Evolutionary conservation across 2,329 filamentous ascomycete genomes (phyloP), one percentile per base, ranked within the genome.

Genomic region (Cladosporium sphaerospermum): DNA sequence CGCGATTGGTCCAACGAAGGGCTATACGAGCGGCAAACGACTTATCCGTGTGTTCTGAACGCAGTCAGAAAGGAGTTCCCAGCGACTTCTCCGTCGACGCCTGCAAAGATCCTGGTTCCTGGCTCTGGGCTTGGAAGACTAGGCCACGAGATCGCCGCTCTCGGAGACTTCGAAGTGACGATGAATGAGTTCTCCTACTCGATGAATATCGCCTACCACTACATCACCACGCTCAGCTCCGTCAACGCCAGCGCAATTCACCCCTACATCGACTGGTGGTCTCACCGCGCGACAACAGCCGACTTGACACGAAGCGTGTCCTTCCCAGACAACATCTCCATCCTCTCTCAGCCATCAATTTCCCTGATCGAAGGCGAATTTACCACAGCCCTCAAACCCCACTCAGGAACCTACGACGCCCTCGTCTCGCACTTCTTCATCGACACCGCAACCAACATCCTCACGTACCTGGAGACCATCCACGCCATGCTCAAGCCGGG

Each of bases 101-200:
- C 11, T 57, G 63, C 16, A 23, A 81, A 76, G 44, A 82, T 96
- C 1, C 77, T 96, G 0, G 84, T 96, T 0, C 91, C 91, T 0
- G 91, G 91, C 0, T 89, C 90, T 2, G 92, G 92, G 0, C 75
- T 96, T 3, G 91, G 88, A 2, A 80, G 92, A 4, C 75, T 96
- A 2, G 88, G 96, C 0, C 93, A 93, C 63, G 91, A 96, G 10
- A 57, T 60, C 48, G 75, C 96, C 13, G 88, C 84, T 64, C 74
- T 74, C 23, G 74, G 73, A 1, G 88, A 91, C 11, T 91, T 82
- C 68, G 72, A 79, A 11, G 79, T 82, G 0, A 89, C 95, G 67
- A 89, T 90, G 23, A 96, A 96, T 65, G 72, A 96, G 70, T 93
- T 96, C 57, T 95, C 89, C 2, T 96, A 93, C 65, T 90, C 96